Conservation (phyloP, 2,329 filamentous ascomycete species). For the Thelonectria olida region DNA sequence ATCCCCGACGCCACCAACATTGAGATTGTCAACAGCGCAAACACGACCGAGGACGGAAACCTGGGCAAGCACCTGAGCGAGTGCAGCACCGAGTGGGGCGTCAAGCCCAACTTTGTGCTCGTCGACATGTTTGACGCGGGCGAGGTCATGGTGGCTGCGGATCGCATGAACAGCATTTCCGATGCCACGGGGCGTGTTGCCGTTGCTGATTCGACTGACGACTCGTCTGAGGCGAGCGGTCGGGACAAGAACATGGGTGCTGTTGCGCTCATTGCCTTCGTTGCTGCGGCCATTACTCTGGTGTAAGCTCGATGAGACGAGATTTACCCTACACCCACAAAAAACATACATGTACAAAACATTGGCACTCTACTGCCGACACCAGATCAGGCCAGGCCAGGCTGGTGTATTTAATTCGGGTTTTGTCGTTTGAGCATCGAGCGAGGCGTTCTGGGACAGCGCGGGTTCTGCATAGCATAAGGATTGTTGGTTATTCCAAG, state of each 20-base stretch:
- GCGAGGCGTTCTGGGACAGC: slow-evolving; percentile 37
- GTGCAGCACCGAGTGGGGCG: slow-evolving; percentile 68
- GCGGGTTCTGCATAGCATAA: slow-evolving; percentile 18
- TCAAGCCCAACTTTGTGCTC: slow-evolving; percentile 75
- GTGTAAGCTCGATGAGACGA: slow-evolving; percentile 29
- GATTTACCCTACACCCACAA: not conserved
- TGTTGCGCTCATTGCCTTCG: slow-evolving; percentile 54
- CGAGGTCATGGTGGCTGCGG: slow-evolving; percentile 74
- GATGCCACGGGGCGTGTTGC: slow-evolving; percentile 48
- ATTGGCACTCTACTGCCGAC: slow-evolving; percentile 23
- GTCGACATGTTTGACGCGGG: slow-evolving; percentile 84
- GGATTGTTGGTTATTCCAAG: slow-evolving; percentile 2
- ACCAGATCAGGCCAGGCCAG: not conserved
- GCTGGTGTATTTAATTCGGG: slow-evolving; percentile 18
- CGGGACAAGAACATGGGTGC: slow-evolving; percentile 40
- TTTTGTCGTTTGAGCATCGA: slow-evolving; percentile 29
- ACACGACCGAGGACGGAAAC: slow-evolving; percentile 60
- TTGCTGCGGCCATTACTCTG: slow-evolving; percentile 53
- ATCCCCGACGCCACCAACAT: slow-evolving; percentile 70
- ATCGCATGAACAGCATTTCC: slow-evolving; percentile 69
- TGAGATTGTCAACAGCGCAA: slow-evolving; percentile 71
- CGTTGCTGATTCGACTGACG: slow-evolving; percentile 21
- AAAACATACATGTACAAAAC: not conserved
- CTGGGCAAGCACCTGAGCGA: slow-evolving; percentile 62
- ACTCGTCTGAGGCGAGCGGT: slow-evolving; percentile 29